Percentiles rank a stretch among this genome's conserved stretches.
These are phyloP conservation scores for Epicoccum nigrum DNA, from an alignment of 2,329 filamentous ascomycete genomes.

Conservation along the genomic window DNA sequence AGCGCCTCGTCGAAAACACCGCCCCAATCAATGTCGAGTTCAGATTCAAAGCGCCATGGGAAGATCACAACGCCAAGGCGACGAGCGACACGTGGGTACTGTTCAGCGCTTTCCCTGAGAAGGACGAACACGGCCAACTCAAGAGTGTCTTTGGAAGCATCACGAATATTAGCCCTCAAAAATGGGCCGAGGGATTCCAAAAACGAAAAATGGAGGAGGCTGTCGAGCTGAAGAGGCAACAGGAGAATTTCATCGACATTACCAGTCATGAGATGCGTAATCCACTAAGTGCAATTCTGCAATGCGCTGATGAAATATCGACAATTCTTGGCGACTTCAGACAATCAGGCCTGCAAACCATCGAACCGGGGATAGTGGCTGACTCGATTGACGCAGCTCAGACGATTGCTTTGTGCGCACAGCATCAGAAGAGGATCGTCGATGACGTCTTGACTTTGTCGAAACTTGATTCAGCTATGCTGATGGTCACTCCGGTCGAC, in stretches of 20 bases:
- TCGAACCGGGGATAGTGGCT: slow-evolving; percentile 56
- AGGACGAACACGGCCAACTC: slow-evolving; percentile 65
- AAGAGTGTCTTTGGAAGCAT: slow-evolving; percentile 81
- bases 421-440: slow-evolving; percentile 72
- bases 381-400: slow-evolving; percentile 75
- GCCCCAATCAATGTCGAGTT: slow-evolving; percentile 73
- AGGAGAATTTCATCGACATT: slow-evolving; percentile 83
- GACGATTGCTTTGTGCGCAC: slow-evolving; percentile 77
- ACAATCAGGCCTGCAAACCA: slow-evolving; percentile 55
- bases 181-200: slow-evolving; percentile 82
- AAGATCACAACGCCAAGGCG: slow-evolving; percentile 61
- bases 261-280: slow-evolving; percentile 80
- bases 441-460: slow-evolving; percentile 56
- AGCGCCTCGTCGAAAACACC: slow-evolving; percentile 65
- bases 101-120: slow-evolving; percentile 78
- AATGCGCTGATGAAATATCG: slow-evolving; percentile 77
- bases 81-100: slow-evolving; percentile 75
- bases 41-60: slow-evolving; percentile 72
- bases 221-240: slow-evolving; percentile 78
- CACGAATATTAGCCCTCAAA: slow-evolving; percentile 85
- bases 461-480: slow-evolving; percentile 74
- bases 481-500: slow-evolving; percentile 73
- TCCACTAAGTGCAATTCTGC: slow-evolving; percentile 74
- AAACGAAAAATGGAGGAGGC: slow-evolving; percentile 79
- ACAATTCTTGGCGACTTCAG: slow-evolving; percentile 55